These are phyloP conservation scores for Colletotrichum tofieldiae DNA, from an alignment of 2,329 filamentous ascomycete species.

Conservation along the genomic window DNA sequence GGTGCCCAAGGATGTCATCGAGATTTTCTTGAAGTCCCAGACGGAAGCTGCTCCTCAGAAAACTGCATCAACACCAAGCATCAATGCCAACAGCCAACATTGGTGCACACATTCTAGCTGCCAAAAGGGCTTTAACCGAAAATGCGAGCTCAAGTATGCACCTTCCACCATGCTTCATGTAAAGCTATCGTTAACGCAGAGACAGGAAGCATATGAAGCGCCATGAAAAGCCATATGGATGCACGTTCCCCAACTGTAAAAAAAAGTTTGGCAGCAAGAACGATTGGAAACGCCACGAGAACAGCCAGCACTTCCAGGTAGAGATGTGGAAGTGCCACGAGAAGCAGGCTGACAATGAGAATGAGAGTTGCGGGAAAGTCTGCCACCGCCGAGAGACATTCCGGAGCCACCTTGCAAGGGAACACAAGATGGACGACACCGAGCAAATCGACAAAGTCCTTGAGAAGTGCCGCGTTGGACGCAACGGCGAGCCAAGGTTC, in stretches of 20 bases:
- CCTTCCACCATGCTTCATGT: slow-evolving; percentile 4
- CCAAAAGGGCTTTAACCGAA: slow-evolving; percentile 63
- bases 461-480: slow-evolving; percentile 72
- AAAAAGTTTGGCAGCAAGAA: slow-evolving; percentile 92
- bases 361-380: slow-evolving; percentile 68
- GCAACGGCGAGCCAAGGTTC: slow-evolving; percentile 76
- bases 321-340: slow-evolving; percentile 81
- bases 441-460: slow-evolving; percentile 60
- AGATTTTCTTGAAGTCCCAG: slow-evolving; percentile 49
- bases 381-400: slow-evolving; percentile 74
- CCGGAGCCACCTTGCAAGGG: slow-evolving; percentile 70
- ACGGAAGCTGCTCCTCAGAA: slow-evolving; percentile 40
- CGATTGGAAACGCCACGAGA: slow-evolving; percentile 94
- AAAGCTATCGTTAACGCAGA: slow-evolving; percentile 44
- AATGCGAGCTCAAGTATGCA: slow-evolving; percentile 72
- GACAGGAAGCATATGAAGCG: slow-evolving; percentile 86
- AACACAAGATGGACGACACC: slow-evolving; percentile 60
- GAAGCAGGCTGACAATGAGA: slow-evolving; percentile 24
- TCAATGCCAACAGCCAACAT: slow-evolving; percentile 10
- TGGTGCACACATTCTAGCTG: slow-evolving; percentile 52
- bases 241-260: slow-evolving; percentile 79
- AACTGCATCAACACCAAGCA: slow-evolving; percentile 14
- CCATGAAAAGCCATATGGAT: slow-evolving; percentile 86
- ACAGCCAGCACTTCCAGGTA: slow-evolving; percentile 80
- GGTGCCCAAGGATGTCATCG: slow-evolving; percentile 52